These are phyloP conservation scores for Tylopilus felleus DNA, from an alignment of 768 basidiomycete species.

Conservation along the genomic window DNA sequence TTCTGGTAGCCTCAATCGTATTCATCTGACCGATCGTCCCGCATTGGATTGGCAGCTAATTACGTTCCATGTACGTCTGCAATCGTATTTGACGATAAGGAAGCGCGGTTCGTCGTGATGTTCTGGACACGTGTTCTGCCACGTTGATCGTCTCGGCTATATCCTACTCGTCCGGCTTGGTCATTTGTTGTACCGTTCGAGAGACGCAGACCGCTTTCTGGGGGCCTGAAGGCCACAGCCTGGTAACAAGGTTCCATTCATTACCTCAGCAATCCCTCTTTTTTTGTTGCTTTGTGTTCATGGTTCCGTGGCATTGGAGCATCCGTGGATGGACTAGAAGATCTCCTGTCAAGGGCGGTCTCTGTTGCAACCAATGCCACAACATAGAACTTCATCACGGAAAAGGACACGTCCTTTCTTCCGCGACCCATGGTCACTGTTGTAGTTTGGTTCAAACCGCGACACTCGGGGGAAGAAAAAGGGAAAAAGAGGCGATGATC, in stretches of 20 bases:
- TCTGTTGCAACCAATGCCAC: not conserved
- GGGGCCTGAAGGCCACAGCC: slow-evolving; percentile 16
- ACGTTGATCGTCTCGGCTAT: slow-evolving; percentile 9
- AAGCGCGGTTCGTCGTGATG: slow-evolving; percentile 6
- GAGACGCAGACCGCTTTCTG: slow-evolving; percentile 9
- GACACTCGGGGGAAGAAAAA: not conserved
- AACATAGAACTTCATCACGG: not conserved
- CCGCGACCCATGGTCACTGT: not conserved
- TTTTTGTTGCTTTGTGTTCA: not conserved
- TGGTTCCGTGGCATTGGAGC: slow-evolving; percentile 28
- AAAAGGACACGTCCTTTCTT: not conserved
- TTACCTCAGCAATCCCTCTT: slow-evolving; percentile 28
- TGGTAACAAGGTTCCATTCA: slow-evolving; percentile 28
- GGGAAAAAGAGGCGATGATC: slow-evolving; percentile 16
- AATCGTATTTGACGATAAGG: slow-evolving; percentile 30
- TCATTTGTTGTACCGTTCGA: slow-evolving; percentile 1
- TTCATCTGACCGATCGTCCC: not conserved
- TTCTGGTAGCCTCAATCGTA: not conserved
- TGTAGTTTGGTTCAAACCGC: not conserved
- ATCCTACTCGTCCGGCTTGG: slow-evolving; percentile 1
- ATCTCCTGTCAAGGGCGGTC: slow-evolving; percentile 18
- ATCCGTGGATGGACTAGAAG: slow-evolving; percentile 2
- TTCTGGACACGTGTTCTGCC: slow-evolving; percentile 20
- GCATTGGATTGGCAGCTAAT: not conserved
- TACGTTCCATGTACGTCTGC: slow-evolving; percentile 3